Conservation (phyloP, 2,329 filamentous ascomycete species). For the Teratosphaeriaceae sp. region DNA sequence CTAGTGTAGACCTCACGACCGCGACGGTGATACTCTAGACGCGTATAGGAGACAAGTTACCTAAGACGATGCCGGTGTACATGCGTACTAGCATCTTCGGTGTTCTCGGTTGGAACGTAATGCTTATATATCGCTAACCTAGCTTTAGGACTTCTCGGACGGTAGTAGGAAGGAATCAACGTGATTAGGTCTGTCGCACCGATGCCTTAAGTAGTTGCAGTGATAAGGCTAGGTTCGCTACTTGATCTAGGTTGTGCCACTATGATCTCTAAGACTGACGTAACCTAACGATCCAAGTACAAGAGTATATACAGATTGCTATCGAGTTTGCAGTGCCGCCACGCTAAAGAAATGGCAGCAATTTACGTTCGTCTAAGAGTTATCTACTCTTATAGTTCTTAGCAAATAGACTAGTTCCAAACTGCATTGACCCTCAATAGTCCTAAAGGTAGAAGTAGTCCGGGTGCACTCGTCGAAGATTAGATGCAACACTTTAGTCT, state of each 20-base stretch:
- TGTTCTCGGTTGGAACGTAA: not conserved
- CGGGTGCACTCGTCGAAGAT: not conserved
- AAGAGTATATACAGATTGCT: not conserved
- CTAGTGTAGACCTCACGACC: not conserved
- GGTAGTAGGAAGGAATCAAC: not conserved
- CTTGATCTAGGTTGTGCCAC: not conserved
- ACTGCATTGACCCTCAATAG: not conserved
- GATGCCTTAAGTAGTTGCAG: not conserved
- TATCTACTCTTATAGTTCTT: not conserved
- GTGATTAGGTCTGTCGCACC: not conserved
- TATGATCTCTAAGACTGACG: not conserved
- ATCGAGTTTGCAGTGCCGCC: not conserved
- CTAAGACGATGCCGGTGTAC: not conserved
- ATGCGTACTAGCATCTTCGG: not conserved
- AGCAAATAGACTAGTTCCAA: not conserved
- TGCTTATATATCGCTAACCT: not conserved
- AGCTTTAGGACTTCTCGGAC: not conserved
- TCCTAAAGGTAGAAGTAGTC: not conserved
- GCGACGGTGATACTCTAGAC: no score
- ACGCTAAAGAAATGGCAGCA: not conserved
- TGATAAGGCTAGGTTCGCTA: not conserved
- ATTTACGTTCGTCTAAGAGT: not conserved
- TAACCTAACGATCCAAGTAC: not conserved
- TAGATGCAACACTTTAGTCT: not conserved
- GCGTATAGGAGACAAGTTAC: no score